These are phyloP conservation scores for Chlorella sp. DNA, from an alignment of 139 green algal species.

Conservation along the genomic window DNA sequence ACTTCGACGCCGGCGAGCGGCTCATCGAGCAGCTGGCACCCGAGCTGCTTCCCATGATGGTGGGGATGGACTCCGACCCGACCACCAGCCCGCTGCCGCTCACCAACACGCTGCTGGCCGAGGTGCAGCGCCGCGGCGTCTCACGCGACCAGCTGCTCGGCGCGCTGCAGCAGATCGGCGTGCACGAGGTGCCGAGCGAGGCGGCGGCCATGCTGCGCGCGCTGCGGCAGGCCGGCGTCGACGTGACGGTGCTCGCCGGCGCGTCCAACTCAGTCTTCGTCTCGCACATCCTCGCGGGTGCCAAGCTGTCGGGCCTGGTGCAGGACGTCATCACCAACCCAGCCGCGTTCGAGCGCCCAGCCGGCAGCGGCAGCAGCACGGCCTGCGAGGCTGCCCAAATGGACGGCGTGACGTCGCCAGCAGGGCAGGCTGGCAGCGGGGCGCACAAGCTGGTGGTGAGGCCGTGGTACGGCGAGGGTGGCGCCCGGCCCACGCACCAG, in stretches of 20 bases:
- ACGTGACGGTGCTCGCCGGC: neutral
- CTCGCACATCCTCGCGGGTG: slow-evolving; percentile 56
- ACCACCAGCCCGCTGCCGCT: slow-evolving; percentile 40
- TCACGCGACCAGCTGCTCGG: slow-evolving; percentile 51
- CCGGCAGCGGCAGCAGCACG: neutral
- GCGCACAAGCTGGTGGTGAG: slow-evolving; percentile 33
- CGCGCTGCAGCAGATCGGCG: neutral
- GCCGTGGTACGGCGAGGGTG: neutral
- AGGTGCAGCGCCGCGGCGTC: slow-evolving; percentile 67
- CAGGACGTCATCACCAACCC: slow-evolving; percentile 60
- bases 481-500: slow-evolving; percentile 25
- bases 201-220: neutral
- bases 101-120: slow-evolving; percentile 69
- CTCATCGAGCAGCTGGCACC: slow-evolving; percentile 68
- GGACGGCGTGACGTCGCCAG: too few relatives aligned
- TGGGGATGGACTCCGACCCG: slow-evolving; percentile 14
- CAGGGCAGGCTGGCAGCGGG: neutral
- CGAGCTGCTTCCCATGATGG: slow-evolving; percentile 73
- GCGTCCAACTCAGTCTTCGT: slow-evolving; percentile 74
- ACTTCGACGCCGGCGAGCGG: slow-evolving; percentile 60
- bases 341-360: slow-evolving; percentile 45
- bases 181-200: neutral
- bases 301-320: slow-evolving; percentile 40
- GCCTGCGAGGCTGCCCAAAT: too few relatives aligned
- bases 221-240: neutral